These are phyloP conservation scores for Carex littledalei DNA, from an alignment of 176 grass and related monocot genomes.

Conservation along the genomic window DNA sequence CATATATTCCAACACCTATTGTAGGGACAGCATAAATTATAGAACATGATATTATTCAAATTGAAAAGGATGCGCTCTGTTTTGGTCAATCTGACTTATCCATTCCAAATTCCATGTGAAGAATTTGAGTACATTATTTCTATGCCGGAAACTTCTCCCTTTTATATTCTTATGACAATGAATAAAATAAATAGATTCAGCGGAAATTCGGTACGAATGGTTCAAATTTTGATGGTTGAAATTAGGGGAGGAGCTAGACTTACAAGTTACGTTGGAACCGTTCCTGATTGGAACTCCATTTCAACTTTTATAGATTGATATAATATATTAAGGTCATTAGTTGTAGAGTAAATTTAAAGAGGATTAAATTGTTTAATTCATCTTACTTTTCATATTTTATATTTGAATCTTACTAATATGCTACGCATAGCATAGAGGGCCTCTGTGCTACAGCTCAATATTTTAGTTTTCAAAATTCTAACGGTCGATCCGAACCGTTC, in stretches of 20 bases:
- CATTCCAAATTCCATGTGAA: neutral
- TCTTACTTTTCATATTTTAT: no score
- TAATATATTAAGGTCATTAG: neutral
- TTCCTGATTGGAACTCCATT: neutral
- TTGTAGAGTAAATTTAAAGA: no score
- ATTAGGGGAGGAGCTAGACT: no score
- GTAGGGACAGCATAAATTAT: conserved; percentile 4
- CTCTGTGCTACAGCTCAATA: no score
- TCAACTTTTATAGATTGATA: neutral
- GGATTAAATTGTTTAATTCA: no score
- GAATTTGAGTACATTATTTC: neutral
- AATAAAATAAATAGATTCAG: no score
- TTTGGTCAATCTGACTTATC: conserved; percentile 19
- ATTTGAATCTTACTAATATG: no score
- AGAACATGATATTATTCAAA: neutral
- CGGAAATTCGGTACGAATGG: no score
- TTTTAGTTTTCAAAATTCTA: no score
- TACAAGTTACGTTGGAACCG: no score
- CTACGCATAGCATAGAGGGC: no score
- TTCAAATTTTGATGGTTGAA: neutral
- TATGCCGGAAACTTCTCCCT: neutral
- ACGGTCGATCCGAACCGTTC: no score
- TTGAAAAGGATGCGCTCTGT: neutral
- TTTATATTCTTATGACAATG: neutral
- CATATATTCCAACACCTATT: conserved; percentile 19